Base-by-base conservation (phyloP, 2,329 filamentous ascomycete species). In the Ophiostoma tasmaniense region DNA sequence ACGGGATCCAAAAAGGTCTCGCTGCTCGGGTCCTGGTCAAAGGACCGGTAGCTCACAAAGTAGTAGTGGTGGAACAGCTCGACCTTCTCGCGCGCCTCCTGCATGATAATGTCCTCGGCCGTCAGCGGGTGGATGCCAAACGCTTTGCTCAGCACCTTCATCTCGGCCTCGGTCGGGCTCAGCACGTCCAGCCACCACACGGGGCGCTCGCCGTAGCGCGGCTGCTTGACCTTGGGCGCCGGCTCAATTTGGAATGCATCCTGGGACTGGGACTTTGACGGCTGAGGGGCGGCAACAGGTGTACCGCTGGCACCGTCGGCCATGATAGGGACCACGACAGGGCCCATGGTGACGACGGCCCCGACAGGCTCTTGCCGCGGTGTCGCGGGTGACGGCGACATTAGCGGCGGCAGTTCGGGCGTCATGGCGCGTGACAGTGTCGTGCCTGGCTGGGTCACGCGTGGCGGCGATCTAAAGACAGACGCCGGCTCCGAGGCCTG, bases 21-120 rank as follows among this genome's bases (percentile, higher is more conserved):
- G 76, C 89, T 96, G 74, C 89, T 90, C 71, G 88, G 87, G 76
- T 99, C 95, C 77, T 98, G 95, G 77, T 99, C 95, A 76, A 99
- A 99, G 0, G 93, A 96, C 20, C 95, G 90, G 78, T 99, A 99
- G 78, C 97, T 98, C 80, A 99, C 92, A 75, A 99, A 97, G 79
- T 99, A 99, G 80, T 99, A 99, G 77, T 96, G 91, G 42, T 92
- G 89, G 82, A 99, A 99, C 0, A 99, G 84, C 78, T 99, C 95
- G 0, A 99, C 95, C 80, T 99, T 99, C 76, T 99, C 95, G 28
- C 95, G 93, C 55, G 93, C 91, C 80, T 99, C 95, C 77, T 98
- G 92, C 82, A 97, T 89, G 85, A 98, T 90, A 74, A 99, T 97
- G 76, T 99, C 95, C 78, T 99, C 95, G 1, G 92, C 90, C 0